A percentile compares a stretch with the other conserved stretches of the same genome.
Conservation (phyloP, 176 grass and related monocot species). For the Bothriochloa decipiens region DNA sequence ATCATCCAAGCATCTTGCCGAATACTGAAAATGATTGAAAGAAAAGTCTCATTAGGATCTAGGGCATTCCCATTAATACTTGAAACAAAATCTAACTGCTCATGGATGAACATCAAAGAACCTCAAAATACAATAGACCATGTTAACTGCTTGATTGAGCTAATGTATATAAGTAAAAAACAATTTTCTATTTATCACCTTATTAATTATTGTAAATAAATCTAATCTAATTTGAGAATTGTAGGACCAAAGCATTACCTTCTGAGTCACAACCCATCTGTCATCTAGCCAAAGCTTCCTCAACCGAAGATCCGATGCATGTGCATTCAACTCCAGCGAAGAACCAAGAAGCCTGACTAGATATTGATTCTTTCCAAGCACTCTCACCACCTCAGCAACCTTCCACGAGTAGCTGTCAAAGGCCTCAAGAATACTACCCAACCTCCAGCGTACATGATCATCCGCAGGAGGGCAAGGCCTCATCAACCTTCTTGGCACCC, state of each 20-base stretch:
- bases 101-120: constrained; percentile 8
- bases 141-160: constrained; percentile 11
- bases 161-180: constrained; percentile 2
- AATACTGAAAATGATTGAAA: constrained; percentile 56
- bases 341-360: constrained; percentile 65
- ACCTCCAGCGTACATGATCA: constrained; percentile 37
- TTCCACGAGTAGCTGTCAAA: constrained; percentile 80
- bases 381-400: constrained; percentile 54
- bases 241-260: constrained; percentile 62
- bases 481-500: constrained; percentile 63
- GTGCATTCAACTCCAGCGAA: constrained; percentile 53
- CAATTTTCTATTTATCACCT: neutral
- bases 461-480: constrained; percentile 50
- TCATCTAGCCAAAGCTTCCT: constrained; percentile 68
- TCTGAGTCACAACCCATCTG: constrained; percentile 69
- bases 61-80: neutral
- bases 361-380: constrained; percentile 52
- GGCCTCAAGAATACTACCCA: constrained; percentile 62
- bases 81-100: constrained; percentile 13
- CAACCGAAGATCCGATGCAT: constrained; percentile 52
- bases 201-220: constrained; percentile 15
- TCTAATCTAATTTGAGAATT: constrained; percentile 5
- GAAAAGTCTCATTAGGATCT: constrained; percentile 10
- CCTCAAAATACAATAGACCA: constrained; percentile 5
- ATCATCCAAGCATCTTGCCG: constrained; percentile 45